Evolutionary conservation across 73 alveolate species (phyloP).

Genomic region (Stentor roeselii): DNA sequence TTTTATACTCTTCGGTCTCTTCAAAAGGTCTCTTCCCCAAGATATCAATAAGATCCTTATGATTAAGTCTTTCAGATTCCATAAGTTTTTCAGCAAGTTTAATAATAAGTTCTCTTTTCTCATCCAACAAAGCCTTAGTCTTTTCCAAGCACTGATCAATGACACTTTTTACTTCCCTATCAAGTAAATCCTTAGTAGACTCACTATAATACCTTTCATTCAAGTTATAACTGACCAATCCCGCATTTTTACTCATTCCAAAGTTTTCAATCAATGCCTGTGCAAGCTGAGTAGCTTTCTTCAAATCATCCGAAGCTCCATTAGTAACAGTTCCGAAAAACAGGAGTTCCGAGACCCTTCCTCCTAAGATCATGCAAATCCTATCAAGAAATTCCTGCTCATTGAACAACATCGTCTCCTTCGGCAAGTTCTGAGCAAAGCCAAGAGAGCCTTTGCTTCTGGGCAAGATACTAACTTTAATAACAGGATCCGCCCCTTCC

Average conservation of each 20-base stretch:
- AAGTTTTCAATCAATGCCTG: conserved; percentile 54
- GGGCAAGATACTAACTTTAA: conserved; percentile 71
- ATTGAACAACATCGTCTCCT: conserved; percentile 62
- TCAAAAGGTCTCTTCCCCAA: too few species aligned
- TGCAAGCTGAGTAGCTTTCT: conserved; percentile 68
- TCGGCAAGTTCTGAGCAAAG: conserved; percentile 77
- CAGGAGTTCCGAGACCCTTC: conserved; percentile 78
- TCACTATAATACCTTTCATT: conserved; percentile 34
- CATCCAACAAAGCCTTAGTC: conserved; percentile 37
- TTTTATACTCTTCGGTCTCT: too few species aligned
- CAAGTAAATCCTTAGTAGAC: conserved; percentile 42
- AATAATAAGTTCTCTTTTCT: conserved; percentile 43
- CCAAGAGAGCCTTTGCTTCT: conserved; percentile 88
- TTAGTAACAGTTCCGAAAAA: conserved; percentile 71
- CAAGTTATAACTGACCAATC: conserved; percentile 41
- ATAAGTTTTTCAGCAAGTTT: conserved; percentile 48
- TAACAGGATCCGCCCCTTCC: conserved; percentile 76
- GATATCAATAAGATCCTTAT: conserved; percentile 53
- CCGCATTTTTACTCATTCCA: conserved; percentile 71
- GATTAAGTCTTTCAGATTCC: conserved; percentile 49
- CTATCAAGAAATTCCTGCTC: conserved; percentile 62
- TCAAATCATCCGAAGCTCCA: conserved; percentile 80
- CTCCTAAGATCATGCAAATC: conserved; percentile 75
- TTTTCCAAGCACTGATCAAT: conserved; percentile 41
- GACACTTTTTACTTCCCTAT: conserved; percentile 60